Evolutionary conservation across 257 asterid genomes (phyloP), one percentile per base, ranked within the genome.

Genomic region (Ehretia macrophylla): DNA sequence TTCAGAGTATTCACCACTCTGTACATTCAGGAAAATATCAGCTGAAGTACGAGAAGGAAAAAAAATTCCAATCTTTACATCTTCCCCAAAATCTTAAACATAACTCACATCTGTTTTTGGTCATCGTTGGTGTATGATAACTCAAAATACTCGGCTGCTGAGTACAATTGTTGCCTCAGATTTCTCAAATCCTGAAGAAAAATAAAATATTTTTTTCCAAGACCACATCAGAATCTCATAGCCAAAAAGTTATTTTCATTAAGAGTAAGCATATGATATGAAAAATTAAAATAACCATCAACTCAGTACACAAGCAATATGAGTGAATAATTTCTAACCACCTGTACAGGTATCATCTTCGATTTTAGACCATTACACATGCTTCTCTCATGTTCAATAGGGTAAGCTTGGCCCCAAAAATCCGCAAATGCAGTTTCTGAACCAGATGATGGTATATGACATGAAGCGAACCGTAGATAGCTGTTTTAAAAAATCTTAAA

Each of bases 121-220:
- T 86, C 92, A 52, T 93, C 96, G 18, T 85, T 89, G 18, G 69
- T 68, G 77, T 85, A 89, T 55, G 97, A 78, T 55, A 83, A 55
- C 85, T 93, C 97, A 55, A 93, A 93, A 75, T 86, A 93, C 39
- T 93, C 99, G 27, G 99, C 99, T 67, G 99, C 99, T 5, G 97
- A 75, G 78, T 93, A 93, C 55, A 93, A 77, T 55, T 93, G 97
- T 63, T 85, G 82, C 74, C 97, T 80, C 64, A 93, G 85, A 73
- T 89, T 87, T 88, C 77, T 89, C 85, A 93, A 82, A 77, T 93
- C 97, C 99, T 93, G 72, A 52, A 69, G 55, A 71, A n/a, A 14
- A 22, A 52, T 23, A 20, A 38, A 4, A 59, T 8, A 32, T 51
- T 51, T 45, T 12, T 13, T 54, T 53, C 23, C 10, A 62, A 23